Conservation (phyloP, 768 basidiomycete species). For the Mycena latifolia region DNA sequence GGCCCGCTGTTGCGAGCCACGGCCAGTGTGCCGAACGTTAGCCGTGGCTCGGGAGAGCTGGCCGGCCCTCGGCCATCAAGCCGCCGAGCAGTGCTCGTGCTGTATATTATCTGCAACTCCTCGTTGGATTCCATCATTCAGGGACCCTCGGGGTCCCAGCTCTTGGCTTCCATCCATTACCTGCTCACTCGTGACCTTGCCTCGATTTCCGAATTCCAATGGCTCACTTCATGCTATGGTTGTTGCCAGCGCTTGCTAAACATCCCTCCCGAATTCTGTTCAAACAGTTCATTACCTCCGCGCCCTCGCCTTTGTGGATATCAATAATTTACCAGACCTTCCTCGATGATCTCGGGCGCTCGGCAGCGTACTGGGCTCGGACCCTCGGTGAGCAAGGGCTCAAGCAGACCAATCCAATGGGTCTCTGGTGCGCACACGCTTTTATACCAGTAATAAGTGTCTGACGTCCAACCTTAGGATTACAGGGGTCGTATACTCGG, state of each 20-base stretch:
- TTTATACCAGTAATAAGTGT: background rate
- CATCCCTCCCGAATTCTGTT: slow-evolving; percentile 17
- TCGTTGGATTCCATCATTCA: no score
- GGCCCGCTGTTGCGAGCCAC: no score
- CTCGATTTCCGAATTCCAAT: no score
- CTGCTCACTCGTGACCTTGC: no score
- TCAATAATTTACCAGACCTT: slow-evolving; percentile 14
- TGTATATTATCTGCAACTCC: no score
- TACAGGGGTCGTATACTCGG: slow-evolving; percentile 39
- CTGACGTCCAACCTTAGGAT: slow-evolving; percentile 24
- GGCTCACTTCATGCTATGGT: slow-evolving; percentile 20
- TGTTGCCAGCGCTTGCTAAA: slow-evolving; percentile 10
- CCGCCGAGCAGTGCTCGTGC: no score
- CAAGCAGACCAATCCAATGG: background rate
- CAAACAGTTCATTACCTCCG: background rate
- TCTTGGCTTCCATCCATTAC: no score
- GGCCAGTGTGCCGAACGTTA: no score
- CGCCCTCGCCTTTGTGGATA: slow-evolving; percentile 3
- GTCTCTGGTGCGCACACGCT: slow-evolving; percentile 8
- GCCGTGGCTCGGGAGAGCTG: no score
- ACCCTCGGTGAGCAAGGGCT: slow-evolving; percentile 1
- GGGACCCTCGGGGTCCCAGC: no score
- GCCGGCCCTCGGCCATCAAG: no score
- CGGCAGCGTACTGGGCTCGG: slow-evolving; percentile 8
- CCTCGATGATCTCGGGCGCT: slow-evolving; percentile 15